phyloP scores from a whole-genome alignment of 2,329 filamentous ascomycete species.

The Celoporthe dispersa region DNA sequence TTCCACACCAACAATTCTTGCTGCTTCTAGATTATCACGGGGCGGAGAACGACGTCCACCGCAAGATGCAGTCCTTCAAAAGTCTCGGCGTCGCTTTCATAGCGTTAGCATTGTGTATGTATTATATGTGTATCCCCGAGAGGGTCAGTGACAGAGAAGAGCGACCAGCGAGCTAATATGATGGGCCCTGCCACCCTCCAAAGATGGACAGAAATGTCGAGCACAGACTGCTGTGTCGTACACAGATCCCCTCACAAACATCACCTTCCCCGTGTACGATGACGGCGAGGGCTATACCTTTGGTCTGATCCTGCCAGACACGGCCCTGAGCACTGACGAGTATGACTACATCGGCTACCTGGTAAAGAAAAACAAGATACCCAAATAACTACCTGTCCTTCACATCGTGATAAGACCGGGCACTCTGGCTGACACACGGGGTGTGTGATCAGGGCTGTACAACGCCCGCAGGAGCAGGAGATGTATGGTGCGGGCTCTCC shows the following conservation, averaged over 20 bases:
- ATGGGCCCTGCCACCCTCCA: too few species aligned
- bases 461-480: slow-evolving; percentile 20
- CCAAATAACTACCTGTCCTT: not conserved
- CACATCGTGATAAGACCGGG: not conserved
- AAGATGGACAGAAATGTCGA: slow-evolving; percentile 23
- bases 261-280: slow-evolving; percentile 21
- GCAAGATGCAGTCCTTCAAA: slow-evolving; percentile 16
- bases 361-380: not conserved
- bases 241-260: slow-evolving; percentile 23
- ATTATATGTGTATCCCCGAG: too few species aligned
- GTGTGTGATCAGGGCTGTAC: slow-evolving; percentile 16
- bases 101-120: slow-evolving; percentile 20
- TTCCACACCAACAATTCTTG: not conserved
- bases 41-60: slow-evolving; percentile 6
- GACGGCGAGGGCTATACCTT: slow-evolving; percentile 25
- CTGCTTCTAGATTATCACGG: not conserved
- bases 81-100: slow-evolving; percentile 21
- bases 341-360: slow-evolving; percentile 27
- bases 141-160: not conserved
- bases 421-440: not conserved
- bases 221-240: slow-evolving; percentile 22
- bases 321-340: slow-evolving; percentile 18
- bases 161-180: too few species aligned
- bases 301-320: slow-evolving; percentile 19
- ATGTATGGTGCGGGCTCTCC: slow-evolving; percentile 22